These are phyloP conservation scores for Parachlorella kessleri DNA, from an alignment of 139 green algal genomes.

Conservation along the genomic window DNA sequence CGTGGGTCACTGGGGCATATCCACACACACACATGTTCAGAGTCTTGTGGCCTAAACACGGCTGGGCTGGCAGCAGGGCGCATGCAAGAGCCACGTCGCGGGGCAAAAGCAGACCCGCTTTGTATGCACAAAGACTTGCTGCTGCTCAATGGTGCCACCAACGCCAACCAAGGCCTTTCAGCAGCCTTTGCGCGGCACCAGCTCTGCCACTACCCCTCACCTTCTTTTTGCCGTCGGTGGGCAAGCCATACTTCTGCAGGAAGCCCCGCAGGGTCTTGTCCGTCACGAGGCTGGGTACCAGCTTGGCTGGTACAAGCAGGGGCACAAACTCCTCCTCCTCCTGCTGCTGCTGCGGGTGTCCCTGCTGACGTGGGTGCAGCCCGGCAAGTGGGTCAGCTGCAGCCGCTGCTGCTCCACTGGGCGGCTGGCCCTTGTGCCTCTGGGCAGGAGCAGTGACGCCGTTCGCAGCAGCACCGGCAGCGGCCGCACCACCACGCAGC, in stretches of 20 bases:
- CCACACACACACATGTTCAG: too few species aligned
- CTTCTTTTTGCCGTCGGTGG: conserved; percentile 36
- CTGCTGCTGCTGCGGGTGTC: not conserved
- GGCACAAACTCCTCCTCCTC: conserved; percentile 12
- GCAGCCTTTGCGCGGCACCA: too few species aligned
- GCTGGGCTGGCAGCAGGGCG: too few species aligned
- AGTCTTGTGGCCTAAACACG: too few species aligned
- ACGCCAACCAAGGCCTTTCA: not conserved
- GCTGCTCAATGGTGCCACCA: not conserved
- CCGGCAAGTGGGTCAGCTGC: too few species aligned
- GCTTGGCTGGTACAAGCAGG: conserved; percentile 31
- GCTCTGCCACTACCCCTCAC: too few species aligned
- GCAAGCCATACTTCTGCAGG: conserved; percentile 26
- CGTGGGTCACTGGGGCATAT: too few species aligned
- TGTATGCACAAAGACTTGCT: too few species aligned
- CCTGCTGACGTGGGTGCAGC: not conserved
- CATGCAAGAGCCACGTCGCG: too few species aligned
- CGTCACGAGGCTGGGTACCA: conserved; percentile 28
- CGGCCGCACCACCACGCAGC: too few species aligned
- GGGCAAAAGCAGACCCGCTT: too few species aligned
- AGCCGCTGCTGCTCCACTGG: not conserved
- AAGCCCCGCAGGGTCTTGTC: conserved; percentile 31
- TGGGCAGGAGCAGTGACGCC: not conserved
- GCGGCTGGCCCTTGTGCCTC: not conserved
- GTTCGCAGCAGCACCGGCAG: not conserved